Conservation (phyloP, 2,329 filamentous ascomycete genomes). For the Cladosporium sp. region DNA sequence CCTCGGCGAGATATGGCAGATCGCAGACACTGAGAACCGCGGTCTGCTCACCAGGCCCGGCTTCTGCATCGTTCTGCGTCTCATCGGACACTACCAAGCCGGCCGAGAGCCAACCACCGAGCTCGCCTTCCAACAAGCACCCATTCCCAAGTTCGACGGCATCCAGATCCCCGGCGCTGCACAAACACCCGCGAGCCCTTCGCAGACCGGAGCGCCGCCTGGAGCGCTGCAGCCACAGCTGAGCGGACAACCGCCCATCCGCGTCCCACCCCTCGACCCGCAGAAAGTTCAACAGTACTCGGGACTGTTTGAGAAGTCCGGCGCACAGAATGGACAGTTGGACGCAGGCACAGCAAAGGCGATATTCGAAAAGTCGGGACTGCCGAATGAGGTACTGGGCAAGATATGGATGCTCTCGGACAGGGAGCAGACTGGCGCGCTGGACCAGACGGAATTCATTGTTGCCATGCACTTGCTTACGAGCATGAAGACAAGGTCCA, state of each 20-base stretch:
- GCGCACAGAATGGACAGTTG: slow-evolving; percentile 72
- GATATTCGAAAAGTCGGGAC: slow-evolving; percentile 89
- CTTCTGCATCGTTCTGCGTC: slow-evolving; percentile 86
- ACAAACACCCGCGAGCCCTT: slow-evolving; percentile 26
- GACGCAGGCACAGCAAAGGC: slow-evolving; percentile 74
- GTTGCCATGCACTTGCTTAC: slow-evolving; percentile 97
- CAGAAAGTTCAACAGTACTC: slow-evolving; percentile 90
- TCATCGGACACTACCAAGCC: slow-evolving; percentile 94
- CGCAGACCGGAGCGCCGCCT: slow-evolving; percentile 26
- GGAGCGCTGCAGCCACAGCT: slow-evolving; percentile 35
- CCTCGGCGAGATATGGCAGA: slow-evolving; percentile 98
- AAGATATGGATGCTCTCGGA: slow-evolving; percentile 95
- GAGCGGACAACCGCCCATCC: slow-evolving; percentile 61
- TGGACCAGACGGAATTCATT: slow-evolving; percentile 89
- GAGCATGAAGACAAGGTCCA: slow-evolving; percentile 79
- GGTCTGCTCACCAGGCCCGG: slow-evolving; percentile 89
- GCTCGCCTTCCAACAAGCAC: slow-evolving; percentile 79
- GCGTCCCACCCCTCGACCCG: slow-evolving; percentile 82
- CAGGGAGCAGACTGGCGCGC: slow-evolving; percentile 83
- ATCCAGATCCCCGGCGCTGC: slow-evolving; percentile 50
- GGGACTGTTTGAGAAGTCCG: slow-evolving; percentile 86
- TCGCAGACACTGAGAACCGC: slow-evolving; percentile 94
- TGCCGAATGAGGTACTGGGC: slow-evolving; percentile 89
- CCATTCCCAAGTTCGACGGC: slow-evolving; percentile 90
- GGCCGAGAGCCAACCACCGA: slow-evolving; percentile 78